These are phyloP conservation scores for Claviceps citrina DNA, from an alignment of 2,329 filamentous ascomycete genomes.

Conservation along the genomic window DNA sequence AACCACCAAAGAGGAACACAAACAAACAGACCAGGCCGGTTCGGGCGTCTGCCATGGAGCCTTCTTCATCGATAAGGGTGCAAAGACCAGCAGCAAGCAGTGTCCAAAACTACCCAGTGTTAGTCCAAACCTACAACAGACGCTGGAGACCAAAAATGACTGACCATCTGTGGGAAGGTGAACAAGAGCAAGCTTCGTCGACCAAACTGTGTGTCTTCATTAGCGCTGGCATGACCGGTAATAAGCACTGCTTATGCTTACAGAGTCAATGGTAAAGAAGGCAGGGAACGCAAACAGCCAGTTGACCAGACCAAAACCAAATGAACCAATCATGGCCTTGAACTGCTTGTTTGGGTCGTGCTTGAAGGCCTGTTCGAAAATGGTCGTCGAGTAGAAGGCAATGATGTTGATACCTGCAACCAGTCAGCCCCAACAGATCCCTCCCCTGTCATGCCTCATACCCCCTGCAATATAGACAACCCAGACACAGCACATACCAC, in stretches of 20 bases:
- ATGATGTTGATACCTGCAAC: constrained; percentile 45
- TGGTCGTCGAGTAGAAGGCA: constrained; percentile 55
- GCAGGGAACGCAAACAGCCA: constrained; percentile 53
- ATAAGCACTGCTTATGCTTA: too few relatives aligned
- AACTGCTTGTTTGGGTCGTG: constrained; percentile 20
- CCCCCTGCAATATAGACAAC: too few relatives aligned
- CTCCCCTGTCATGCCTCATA: not conserved
- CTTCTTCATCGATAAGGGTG: constrained; percentile 19
- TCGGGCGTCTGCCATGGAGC: constrained; percentile 22
- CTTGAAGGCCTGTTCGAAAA: constrained; percentile 43
- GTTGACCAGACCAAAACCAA: constrained; percentile 40
- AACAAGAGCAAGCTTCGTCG: constrained; percentile 46
- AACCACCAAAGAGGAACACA: constrained; percentile 45
- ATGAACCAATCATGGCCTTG: constrained; percentile 34
- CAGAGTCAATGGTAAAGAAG: constrained; percentile 50
- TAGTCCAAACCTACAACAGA: too few relatives aligned
- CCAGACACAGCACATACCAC: constrained; percentile 21
- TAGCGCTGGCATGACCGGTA: constrained; percentile 3
- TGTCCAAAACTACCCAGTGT: constrained; percentile 34
- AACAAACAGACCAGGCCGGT: constrained; percentile 44
- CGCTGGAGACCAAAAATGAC: too few relatives aligned
- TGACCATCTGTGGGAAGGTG: constrained; percentile 52
- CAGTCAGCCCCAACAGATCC: not conserved
- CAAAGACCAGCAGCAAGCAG: constrained; percentile 29
- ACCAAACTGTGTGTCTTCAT: constrained; percentile 29